These are phyloP conservation scores for Stygiomarasmius scandens DNA, from an alignment of 1,284 basidiomycete genomes.

Conservation along the genomic window DNA sequence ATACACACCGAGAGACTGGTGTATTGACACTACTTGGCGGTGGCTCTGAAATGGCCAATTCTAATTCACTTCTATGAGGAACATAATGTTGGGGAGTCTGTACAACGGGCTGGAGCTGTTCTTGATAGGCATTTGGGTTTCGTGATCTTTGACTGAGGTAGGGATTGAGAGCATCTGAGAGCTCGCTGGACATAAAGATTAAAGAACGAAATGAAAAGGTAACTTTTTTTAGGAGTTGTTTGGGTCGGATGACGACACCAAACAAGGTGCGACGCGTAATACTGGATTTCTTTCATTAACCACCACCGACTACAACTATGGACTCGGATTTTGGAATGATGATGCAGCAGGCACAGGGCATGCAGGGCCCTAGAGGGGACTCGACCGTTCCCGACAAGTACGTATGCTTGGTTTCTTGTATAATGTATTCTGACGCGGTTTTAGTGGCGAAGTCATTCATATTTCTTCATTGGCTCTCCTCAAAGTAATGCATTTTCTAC, in stretches of 20 bases:
- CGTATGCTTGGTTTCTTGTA: slow-evolving; percentile 22
- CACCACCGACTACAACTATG: slow-evolving; percentile 34
- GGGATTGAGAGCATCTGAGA: slow-evolving; percentile 76
- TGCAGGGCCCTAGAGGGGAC: slow-evolving; percentile 47
- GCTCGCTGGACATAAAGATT: slow-evolving; percentile 54
- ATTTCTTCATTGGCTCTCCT: slow-evolving; percentile 93
- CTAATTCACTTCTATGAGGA: slow-evolving; percentile 60
- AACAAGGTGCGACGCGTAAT: slow-evolving; percentile 53
- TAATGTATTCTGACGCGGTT: slow-evolving; percentile 14
- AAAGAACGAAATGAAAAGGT: background rate
- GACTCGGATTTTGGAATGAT: slow-evolving; percentile 64
- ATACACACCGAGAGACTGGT: slow-evolving; percentile 31
- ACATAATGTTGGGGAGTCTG: slow-evolving; percentile 39
- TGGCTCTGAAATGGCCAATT: slow-evolving; percentile 57
- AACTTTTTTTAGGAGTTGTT: background rate
- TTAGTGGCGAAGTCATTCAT: slow-evolving; percentile 93
- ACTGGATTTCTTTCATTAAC: slow-evolving; percentile 18
- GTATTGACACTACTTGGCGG: slow-evolving; percentile 24
- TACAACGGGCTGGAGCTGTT: slow-evolving; percentile 28
- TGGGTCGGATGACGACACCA: slow-evolving; percentile 4
- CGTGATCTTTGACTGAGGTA: slow-evolving; percentile 43
- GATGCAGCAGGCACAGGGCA: slow-evolving; percentile 47
- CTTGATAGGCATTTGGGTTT: slow-evolving; percentile 23
- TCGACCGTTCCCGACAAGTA: slow-evolving; percentile 74
- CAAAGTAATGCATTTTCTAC: slow-evolving; percentile 60